Evolutionary conservation across 495 filamentous ascomycete genomes (phyloP).

Genomic region (Chaetomium fimeti): DNA sequence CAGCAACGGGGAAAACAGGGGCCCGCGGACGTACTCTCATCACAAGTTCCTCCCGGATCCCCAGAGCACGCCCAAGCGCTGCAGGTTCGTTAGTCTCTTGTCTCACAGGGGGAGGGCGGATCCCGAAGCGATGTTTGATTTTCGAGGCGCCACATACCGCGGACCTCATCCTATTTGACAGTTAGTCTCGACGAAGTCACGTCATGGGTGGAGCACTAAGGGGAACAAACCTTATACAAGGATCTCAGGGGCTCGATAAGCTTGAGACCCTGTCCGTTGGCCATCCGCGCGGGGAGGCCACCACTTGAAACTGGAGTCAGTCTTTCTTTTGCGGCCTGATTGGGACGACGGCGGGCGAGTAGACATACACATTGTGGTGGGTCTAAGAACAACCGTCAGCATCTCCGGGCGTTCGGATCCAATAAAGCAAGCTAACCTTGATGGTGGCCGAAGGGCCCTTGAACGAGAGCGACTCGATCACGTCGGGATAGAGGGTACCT

Average conservation of each 20-base stretch:
- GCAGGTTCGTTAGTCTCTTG: constrained; percentile 10
- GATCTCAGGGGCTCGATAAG: constrained; percentile 71
- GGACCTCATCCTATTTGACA: constrained; percentile 23
- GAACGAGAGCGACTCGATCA: constrained; percentile 80
- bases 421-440: constrained; percentile 44
- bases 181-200: constrained; percentile 48
- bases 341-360: constrained; percentile 10
- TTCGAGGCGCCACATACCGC: constrained; percentile 19
- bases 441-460: constrained; percentile 80
- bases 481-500: constrained; percentile 53
- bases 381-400: constrained; percentile 12
- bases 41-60: constrained; percentile 27
- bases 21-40: constrained; percentile 21
- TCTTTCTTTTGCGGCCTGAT: neutral
- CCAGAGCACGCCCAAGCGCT: constrained; percentile 25
- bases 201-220: neutral
- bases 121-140: neutral
- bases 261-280: constrained; percentile 35
- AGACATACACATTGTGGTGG: constrained; percentile 39
- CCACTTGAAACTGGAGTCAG: constrained; percentile 57
- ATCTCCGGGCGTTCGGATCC: neutral
- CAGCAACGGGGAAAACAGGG: neutral
- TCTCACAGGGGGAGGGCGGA: neutral
- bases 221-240: constrained; percentile 70
- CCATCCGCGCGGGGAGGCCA: constrained; percentile 33